Base-by-base conservation (phyloP, 768 basidiomycete species). In the Lentinus brumalis region DNA sequence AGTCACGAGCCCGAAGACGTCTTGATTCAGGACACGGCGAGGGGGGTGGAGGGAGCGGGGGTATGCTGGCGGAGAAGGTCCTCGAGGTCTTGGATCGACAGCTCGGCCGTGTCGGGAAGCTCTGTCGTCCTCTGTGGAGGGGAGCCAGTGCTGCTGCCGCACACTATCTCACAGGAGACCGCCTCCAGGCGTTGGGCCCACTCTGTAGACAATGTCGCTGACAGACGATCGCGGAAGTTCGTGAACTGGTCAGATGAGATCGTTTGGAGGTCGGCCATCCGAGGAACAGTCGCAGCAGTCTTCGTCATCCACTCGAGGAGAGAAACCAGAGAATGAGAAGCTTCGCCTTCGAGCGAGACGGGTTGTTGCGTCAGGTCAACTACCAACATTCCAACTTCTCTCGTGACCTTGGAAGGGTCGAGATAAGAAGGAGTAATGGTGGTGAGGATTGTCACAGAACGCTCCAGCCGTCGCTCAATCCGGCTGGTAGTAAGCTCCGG, bases 1-100 rank as follows among this genome's bases (percentile, higher is more conserved):
- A 5, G 83, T 78, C 5, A 87, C 82, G 38, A 88, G 78, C 16
- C 83, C 86, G 31, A 92, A 73, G 47, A 87, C 80, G 62, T 86
- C 83, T 16, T 84, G 82, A 31, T 80, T 81, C 63, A 80, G 79
- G 9, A 75, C 63, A 52, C 71, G 81, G 10, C 76, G 77, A 52
- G 78, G 80, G 0, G 88, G 11, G 88, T 89, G 16, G 81, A 76
- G 0, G 85, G 86, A 0, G 69, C 71, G 14, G 72, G 70, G 10
- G 68, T 67, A 38, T 69, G 70, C 3, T 78, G 73, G 29, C 76
- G 75, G 46, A 91, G 72, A 5, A 87, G 75, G 45, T 76, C 75
- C 44, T 83, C 77, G 49, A 89, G 63, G 31, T 78, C 78, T 38
- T 67, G 61, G 14, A 67, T 50, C 14, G 61, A 62, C 18, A 89